Conservation (phyloP, 2,329 filamentous ascomycete genomes). For the Epichloe aotearoae region DNA sequence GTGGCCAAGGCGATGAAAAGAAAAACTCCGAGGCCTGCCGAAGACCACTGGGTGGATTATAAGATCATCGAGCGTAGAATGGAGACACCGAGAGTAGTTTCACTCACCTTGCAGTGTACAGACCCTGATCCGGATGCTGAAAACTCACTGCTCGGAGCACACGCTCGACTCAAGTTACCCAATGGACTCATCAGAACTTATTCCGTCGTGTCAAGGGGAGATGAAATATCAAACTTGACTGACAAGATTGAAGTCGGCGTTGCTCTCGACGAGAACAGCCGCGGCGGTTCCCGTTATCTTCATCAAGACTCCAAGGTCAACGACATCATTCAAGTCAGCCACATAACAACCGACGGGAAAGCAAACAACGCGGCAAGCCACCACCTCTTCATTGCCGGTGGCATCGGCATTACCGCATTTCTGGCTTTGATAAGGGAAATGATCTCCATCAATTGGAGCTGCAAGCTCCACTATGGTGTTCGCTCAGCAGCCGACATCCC, state of each 20-base stretch:
- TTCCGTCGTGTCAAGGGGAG: conserved; percentile 35
- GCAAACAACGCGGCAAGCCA: conserved; percentile 33
- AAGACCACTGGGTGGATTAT: conserved; percentile 30
- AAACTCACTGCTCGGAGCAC: conserved; percentile 31
- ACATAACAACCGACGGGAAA: conserved; percentile 36
- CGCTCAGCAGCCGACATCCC: conserved; percentile 38
- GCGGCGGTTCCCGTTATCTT: conserved; percentile 48
- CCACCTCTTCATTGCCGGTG: conserved; percentile 50
- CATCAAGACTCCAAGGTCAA: conserved; percentile 35
- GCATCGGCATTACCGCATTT: conserved; percentile 55
- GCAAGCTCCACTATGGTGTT: conserved; percentile 46
- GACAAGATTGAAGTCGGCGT: conserved; percentile 44
- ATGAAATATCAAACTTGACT: conserved; percentile 17
- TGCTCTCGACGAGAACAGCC: conserved; percentile 37
- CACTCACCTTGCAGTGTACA: conserved; percentile 37
- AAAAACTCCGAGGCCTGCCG: conserved; percentile 8
- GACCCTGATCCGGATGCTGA: conserved; percentile 20
- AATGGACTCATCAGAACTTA: conserved; percentile 45
- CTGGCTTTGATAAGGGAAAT: conserved; percentile 32
- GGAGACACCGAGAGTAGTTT: conserved; percentile 37
- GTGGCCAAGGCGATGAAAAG: conserved; percentile 33
- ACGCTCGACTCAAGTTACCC: conserved; percentile 43
- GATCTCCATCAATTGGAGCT: conserved; percentile 32
- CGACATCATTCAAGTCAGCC: conserved; percentile 35
- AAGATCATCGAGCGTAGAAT: conserved; percentile 33